Evolutionary conservation across 1,139 yeast genomes (phyloP).

Genomic region (Debaryomyces singareniensis): DNA sequence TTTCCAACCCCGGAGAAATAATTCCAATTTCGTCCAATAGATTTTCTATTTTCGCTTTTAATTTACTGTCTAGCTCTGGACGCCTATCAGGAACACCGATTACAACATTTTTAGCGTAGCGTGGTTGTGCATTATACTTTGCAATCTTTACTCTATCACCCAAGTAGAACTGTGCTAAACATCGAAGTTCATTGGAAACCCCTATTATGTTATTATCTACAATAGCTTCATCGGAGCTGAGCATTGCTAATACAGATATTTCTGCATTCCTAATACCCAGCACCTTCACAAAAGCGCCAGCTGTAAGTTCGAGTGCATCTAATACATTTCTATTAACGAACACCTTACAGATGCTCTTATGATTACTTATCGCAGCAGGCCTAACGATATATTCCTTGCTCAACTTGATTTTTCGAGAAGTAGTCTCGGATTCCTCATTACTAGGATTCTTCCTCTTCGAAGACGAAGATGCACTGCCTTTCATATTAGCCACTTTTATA

Average conservation of each 20-base stretch:
- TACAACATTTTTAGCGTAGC: constrained; percentile 5
- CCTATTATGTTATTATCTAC: constrained; percentile 49
- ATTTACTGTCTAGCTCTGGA: constrained; percentile 4
- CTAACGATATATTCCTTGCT: constrained; percentile 53
- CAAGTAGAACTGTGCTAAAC: constrained; percentile 50
- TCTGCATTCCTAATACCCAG: constrained; percentile 39
- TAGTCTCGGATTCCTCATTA: constrained; percentile 11
- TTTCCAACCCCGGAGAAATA: constrained; percentile 47
- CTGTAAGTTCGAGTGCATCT: constrained; percentile 44
- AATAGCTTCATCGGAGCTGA: constrained; percentile 32
- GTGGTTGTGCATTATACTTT: constrained; percentile 44
- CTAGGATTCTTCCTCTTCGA: constrained; percentile 17
- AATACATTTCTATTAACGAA: constrained; percentile 48
- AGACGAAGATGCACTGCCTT: background rate
- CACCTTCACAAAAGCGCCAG: constrained; percentile 51
- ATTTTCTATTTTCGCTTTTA: constrained; percentile 23
- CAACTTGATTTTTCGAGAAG: constrained; percentile 37
- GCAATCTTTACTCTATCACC: constrained; percentile 65
- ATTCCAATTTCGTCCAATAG: constrained; percentile 46
- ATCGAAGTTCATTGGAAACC: constrained; percentile 44
- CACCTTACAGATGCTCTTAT: constrained; percentile 34
- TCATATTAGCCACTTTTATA: too few species aligned
- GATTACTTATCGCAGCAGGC: constrained; percentile 34
- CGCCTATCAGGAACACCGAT: constrained; percentile 5
- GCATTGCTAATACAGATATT: constrained; percentile 41